Conservation (phyloP, 768 basidiomycete species). For the Leccinum arenicola region DNA sequence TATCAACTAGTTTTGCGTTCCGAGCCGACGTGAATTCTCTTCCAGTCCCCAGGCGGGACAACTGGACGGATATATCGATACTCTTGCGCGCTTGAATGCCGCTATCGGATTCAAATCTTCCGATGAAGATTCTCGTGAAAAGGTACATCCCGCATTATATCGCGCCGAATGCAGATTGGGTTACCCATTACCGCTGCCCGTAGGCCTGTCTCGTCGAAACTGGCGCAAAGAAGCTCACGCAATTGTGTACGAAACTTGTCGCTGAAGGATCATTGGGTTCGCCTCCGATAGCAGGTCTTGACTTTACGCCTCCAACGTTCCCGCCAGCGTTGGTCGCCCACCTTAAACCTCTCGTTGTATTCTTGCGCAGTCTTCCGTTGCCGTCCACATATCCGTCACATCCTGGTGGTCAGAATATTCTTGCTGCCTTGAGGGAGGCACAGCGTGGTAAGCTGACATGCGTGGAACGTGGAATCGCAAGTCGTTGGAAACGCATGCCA, state of each 20-base stretch:
- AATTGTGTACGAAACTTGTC: constrained; percentile 81
- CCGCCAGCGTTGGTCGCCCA: constrained; percentile 49
- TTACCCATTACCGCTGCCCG: neutral
- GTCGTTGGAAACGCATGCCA: constrained; percentile 69
- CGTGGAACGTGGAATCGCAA: constrained; percentile 75
- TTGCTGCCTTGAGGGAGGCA: constrained; percentile 67
- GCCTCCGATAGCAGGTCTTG: constrained; percentile 58
- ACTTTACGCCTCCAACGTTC: constrained; percentile 54
- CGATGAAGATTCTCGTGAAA: constrained; percentile 52
- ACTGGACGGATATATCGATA: constrained; percentile 63
- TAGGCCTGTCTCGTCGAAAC: constrained; percentile 77
- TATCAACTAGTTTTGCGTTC: constrained; percentile 2
- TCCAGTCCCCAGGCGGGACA: constrained; percentile 69
- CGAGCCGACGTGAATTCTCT: neutral
- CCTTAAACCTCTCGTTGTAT: constrained; percentile 61
- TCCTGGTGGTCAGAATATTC: constrained; percentile 65
- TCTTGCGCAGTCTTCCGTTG: constrained; percentile 69
- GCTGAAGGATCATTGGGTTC: constrained; percentile 80
- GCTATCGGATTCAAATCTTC: constrained; percentile 73
- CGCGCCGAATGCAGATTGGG: neutral
- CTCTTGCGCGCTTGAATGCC: constrained; percentile 73
- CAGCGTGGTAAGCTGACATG: constrained; percentile 87
- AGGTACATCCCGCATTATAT: constrained; percentile 32
- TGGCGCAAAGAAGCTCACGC: constrained; percentile 77
- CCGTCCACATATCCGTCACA: constrained; percentile 83